These are phyloP conservation scores for Aspergillus ibericus DNA, from an alignment of 2,329 filamentous ascomycete genomes.

Conservation along the genomic window DNA sequence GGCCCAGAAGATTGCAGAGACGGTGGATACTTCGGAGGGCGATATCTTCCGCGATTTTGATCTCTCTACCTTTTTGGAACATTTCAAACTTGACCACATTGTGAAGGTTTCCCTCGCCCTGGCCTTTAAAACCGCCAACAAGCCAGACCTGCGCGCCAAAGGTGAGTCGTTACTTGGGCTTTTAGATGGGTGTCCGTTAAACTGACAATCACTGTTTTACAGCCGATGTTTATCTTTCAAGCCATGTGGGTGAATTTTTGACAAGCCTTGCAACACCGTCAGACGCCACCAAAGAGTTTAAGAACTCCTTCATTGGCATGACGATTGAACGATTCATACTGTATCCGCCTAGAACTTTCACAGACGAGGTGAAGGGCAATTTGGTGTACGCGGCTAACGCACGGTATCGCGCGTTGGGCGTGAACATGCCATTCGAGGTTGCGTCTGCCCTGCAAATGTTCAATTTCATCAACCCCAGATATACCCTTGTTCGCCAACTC, in stretches of 20 bases:
- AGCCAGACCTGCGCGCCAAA: conserved; percentile 82
- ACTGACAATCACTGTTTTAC: conserved; percentile 10
- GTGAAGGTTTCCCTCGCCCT: conserved; percentile 85
- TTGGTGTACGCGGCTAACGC: conserved; percentile 63
- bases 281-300: conserved; percentile 65
- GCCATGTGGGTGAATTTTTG: conserved; percentile 74
- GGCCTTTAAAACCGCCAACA: conserved; percentile 81
- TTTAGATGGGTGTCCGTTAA: conserved; percentile 1
- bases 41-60: conserved; percentile 97
- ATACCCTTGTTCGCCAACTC: conserved; percentile 61
- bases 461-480: conserved; percentile 42
- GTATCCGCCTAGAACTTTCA: conserved; percentile 83
- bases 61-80: conserved; percentile 89
- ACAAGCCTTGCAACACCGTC: conserved; percentile 69
- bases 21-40: conserved; percentile 84
- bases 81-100: conserved; percentile 88
- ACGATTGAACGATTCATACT: conserved; percentile 85
- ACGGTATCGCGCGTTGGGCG: conserved; percentile 64
- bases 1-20: conserved; percentile 87
- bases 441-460: conserved; percentile 48
- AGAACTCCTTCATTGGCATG: conserved; percentile 69
- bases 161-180: conserved; percentile 54
- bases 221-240: conserved; percentile 89
- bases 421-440: conserved; percentile 45
- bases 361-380: conserved; percentile 69